Percentiles rank a stretch among this genome's conserved stretches.
Evolutionary conservation across 2,329 filamentous ascomycete genomes (phyloP).

Genomic region (Xylaria sp.): DNA sequence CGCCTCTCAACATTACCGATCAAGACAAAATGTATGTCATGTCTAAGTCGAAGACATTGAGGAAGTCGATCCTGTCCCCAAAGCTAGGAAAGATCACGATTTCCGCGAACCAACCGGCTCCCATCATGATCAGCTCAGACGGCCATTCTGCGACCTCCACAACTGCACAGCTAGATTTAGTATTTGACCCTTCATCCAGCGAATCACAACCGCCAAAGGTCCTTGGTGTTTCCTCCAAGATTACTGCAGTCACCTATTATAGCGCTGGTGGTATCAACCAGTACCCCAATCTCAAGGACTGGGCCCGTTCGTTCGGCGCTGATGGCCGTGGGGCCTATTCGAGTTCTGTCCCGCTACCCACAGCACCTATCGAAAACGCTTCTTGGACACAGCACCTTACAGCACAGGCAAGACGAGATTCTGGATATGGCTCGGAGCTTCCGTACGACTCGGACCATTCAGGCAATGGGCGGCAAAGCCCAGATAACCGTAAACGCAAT

Average conservation of each 20-base stretch:
- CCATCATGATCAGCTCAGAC: slow-evolving; percentile 63
- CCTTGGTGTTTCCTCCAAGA: slow-evolving; percentile 61
- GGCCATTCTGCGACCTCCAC: slow-evolving; percentile 57
- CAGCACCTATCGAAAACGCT: slow-evolving; percentile 51
- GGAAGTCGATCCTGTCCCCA: slow-evolving; percentile 63
- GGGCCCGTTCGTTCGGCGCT: slow-evolving; percentile 51
- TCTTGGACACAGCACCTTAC: slow-evolving; percentile 56
- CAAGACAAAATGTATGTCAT: slow-evolving; percentile 62
- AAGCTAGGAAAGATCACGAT: slow-evolving; percentile 63
- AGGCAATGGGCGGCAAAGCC: slow-evolving; percentile 4
- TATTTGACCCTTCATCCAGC: slow-evolving; percentile 58
- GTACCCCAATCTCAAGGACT: slow-evolving; percentile 63
- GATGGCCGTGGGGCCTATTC: slow-evolving; percentile 61
- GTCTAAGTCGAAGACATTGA: slow-evolving; percentile 62
- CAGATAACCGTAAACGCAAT: slow-evolving; percentile 26
- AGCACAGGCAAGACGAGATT: slow-evolving; percentile 58
- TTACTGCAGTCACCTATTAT: slow-evolving; percentile 65
- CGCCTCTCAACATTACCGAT: slow-evolving; percentile 61
- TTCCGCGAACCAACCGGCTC: slow-evolving; percentile 58
- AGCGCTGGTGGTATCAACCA: slow-evolving; percentile 57
- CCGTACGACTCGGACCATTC: slow-evolving; percentile 51
- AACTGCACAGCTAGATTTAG: slow-evolving; percentile 57
- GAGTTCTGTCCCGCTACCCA: slow-evolving; percentile 56
- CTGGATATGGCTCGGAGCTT: slow-evolving; percentile 57
- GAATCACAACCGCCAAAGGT: slow-evolving; percentile 61